Evolutionary conservation across 345 rosid species (phyloP).

Genomic region (Bretschneidera sinensis): DNA sequence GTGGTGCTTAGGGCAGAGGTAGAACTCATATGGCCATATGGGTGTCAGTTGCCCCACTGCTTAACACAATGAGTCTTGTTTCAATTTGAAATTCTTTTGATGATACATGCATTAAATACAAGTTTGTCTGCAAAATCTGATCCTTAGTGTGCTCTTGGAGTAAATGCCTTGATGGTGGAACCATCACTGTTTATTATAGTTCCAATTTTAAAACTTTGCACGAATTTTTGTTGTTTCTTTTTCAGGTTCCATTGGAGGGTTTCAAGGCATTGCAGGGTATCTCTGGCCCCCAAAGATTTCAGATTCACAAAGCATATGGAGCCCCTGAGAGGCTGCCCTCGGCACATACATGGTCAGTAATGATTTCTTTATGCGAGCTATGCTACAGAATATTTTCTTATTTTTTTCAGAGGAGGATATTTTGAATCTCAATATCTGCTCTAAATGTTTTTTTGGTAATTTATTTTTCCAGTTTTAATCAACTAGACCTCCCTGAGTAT

Average conservation of each 20-base stretch:
- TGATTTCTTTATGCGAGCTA: not conserved
- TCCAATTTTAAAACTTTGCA: not conserved
- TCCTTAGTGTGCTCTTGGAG: no score
- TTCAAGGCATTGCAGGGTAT: constrained; percentile 95
- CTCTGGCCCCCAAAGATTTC: constrained; percentile 92
- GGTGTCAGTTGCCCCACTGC: no score
- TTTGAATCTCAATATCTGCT: not conserved
- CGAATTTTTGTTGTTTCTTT: not conserved
- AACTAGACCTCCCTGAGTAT: constrained; percentile 94
- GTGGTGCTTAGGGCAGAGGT: no score
- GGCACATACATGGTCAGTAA: constrained; percentile 86
- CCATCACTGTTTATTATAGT: no score
- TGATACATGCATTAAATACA: no score
- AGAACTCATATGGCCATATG: no score
- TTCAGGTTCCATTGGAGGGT: constrained; percentile 91
- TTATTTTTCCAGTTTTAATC: constrained; percentile 72
- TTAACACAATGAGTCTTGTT: no score
- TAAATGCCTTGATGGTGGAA: not conserved
- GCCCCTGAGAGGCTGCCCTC: constrained; percentile 89
- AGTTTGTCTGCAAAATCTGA: no score
- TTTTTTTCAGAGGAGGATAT: not conserved
- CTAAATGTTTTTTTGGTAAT: not conserved
- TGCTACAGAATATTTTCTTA: not conserved
- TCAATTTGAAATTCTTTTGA: no score
- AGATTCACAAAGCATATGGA: constrained; percentile 97